Evolutionary conservation across 768 basidiomycete genomes (phyloP).

Genomic region (Lyophyllum semitale): DNA sequence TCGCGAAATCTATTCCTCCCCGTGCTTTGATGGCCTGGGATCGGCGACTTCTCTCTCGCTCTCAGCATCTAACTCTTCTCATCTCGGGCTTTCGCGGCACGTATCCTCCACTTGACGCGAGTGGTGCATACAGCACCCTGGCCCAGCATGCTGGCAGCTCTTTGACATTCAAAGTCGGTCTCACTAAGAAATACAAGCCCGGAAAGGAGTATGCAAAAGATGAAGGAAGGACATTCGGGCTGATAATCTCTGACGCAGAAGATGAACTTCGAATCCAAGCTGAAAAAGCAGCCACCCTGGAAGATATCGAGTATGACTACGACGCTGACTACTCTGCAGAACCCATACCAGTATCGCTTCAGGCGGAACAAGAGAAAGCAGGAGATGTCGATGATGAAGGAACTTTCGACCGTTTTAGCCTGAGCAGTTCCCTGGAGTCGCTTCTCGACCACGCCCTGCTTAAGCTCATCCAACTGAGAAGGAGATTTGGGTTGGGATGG

Average conservation of each 20-base stretch:
- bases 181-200: slow-evolving; percentile 64
- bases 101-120: slow-evolving; percentile 52
- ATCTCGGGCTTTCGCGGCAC: slow-evolving; percentile 55
- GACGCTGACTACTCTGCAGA: slow-evolving; percentile 21
- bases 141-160: slow-evolving; percentile 35
- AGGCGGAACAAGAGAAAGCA: slow-evolving; percentile 29
- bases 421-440: slow-evolving; percentile 64
- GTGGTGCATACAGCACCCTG: slow-evolving; percentile 38
- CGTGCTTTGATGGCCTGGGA: slow-evolving; percentile 79
- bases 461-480: slow-evolving; percentile 51
- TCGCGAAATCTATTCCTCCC: slow-evolving; percentile 56
- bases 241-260: slow-evolving; percentile 45
- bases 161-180: slow-evolving; percentile 62
- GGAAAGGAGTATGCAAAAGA: slow-evolving; percentile 47
- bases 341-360: slow-evolving; percentile 7
- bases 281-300: slow-evolving; percentile 30
- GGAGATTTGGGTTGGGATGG: slow-evolving; percentile 62
- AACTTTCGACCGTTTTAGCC: slow-evolving; percentile 60
- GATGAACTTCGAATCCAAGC: slow-evolving; percentile 37
- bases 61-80: slow-evolving; percentile 64
- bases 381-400: slow-evolving; percentile 39
- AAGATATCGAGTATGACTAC: slow-evolving; percentile 26
- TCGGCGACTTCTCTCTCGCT: slow-evolving; percentile 54
- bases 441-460: slow-evolving; percentile 60
- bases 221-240: slow-evolving; percentile 49